phyloP scores from a whole-genome alignment of 2,329 filamentous ascomycete genomes.

The Claviceps pazoutovae region DNA sequence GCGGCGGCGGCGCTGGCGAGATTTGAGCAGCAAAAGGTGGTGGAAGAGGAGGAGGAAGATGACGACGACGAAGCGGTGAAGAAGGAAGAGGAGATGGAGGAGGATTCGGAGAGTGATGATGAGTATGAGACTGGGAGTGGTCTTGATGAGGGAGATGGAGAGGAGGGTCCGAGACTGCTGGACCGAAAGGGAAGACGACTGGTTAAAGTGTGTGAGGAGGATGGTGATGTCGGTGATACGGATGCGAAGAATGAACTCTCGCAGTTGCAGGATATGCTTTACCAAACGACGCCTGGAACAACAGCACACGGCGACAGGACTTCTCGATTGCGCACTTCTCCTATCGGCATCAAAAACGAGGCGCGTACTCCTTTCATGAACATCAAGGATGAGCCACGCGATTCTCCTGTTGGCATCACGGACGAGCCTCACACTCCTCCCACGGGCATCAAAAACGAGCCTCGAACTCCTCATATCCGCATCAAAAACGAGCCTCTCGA shows the following conservation, averaged over 20 bases:
- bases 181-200: constrained; percentile 54
- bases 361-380: not conserved
- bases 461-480: not conserved
- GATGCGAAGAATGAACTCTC: constrained; percentile 36
- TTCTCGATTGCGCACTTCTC: not conserved
- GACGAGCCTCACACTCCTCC: no score
- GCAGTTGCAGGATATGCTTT: constrained; percentile 42
- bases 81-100: constrained; percentile 16
- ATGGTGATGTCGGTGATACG: constrained; percentile 35
- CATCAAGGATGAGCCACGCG: constrained; percentile 1
- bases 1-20: constrained; percentile 65
- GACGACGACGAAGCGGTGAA: constrained; percentile 23
- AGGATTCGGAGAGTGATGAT: constrained; percentile 33
- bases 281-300: constrained; percentile 8
- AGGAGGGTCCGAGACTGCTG: constrained; percentile 48
- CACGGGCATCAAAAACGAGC: no score
- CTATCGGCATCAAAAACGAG: not conserved
- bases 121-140: constrained; percentile 24
- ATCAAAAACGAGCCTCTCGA: not conserved
- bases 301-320: not conserved
- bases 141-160: constrained; percentile 36
- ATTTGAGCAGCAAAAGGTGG: constrained; percentile 42
- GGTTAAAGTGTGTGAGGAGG: constrained; percentile 63
- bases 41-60: constrained; percentile 22
- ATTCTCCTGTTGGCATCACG: not conserved